Evolutionary conservation across 2,329 filamentous ascomycete species (phyloP), one percentile per base, ranked within the genome.

Genomic region (Macrophomina tecta): DNA sequence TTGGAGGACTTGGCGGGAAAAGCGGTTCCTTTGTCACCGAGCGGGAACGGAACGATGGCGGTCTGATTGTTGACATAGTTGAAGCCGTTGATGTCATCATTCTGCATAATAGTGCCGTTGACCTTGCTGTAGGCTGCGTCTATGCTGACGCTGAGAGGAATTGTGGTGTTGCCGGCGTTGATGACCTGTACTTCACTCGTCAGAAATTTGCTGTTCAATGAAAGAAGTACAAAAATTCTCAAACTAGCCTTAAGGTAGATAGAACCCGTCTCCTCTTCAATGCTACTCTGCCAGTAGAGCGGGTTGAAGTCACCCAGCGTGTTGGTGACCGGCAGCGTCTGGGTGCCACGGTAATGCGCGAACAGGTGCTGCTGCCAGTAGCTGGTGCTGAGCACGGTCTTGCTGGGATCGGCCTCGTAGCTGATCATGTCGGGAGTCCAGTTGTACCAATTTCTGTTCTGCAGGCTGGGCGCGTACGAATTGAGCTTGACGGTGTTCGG

Each of bases 361-460:
- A 77, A 76, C 18, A 77, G 67, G 69, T 72, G 69, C 38, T 76
- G 75, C 49, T 73, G 69, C 68, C 75, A 75, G 63, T 75, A 77
- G 42, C 73, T 74, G 3, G 74, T 72, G 45, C 69, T 73, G 12
- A 73, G 69, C 5, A 76, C 73, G 11, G 74, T 77, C 56, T 74
- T 69, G 42, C 69, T 69, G 7, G 70, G 69, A 49, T 77, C 70
- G 3, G 75, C 74, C 18, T 73, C 71, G 67, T 74, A 78, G 16
- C 69, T 69, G 32, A 78, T 75, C 70, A 77, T 72, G 52, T 76
- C 69, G 5, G 73, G 72, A 16, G 71, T 74, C 76, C 76, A 78
- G 38, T 77, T 74, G 56, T 69, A 76, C 12, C 70, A 69, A 60
- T 77, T 77, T 49, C 73, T 70, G 65, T 78, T 78, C 65, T 75